These are phyloP conservation scores for Lactarius deliciosus DNA, from an alignment of 768 basidiomycete genomes.

Conservation along the genomic window DNA sequence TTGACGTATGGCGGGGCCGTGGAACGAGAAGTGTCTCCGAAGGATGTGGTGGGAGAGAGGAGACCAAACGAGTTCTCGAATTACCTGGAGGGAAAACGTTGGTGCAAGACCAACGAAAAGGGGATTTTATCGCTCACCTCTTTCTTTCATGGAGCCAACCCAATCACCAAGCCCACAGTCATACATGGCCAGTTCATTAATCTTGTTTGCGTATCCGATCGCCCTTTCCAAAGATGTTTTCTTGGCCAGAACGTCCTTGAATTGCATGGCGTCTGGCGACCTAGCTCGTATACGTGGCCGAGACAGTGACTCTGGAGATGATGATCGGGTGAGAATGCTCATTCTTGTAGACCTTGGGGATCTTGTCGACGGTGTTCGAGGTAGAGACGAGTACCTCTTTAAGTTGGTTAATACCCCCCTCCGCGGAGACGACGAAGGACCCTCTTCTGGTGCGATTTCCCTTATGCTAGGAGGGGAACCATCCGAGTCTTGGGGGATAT, in stretches of 20 bases:
- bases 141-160: constrained; percentile 55
- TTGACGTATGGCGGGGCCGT: constrained; percentile 66
- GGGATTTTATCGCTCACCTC: constrained; percentile 45
- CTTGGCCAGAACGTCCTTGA: constrained; percentile 57
- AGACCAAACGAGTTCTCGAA: constrained; percentile 22
- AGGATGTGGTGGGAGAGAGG: constrained; percentile 1
- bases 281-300: constrained; percentile 38
- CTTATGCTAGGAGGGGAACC: constrained; percentile 12
- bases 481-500: not conserved
- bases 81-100: constrained; percentile 13
- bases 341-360: constrained; percentile 24
- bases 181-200: constrained; percentile 73
- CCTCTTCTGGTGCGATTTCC: constrained; percentile 15
- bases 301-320: constrained; percentile 30
- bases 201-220: constrained; percentile 72
- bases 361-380: constrained; percentile 58
- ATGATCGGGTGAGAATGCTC: constrained; percentile 25
- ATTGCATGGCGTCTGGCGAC: constrained; percentile 70
- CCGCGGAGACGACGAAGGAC: constrained; percentile 23
- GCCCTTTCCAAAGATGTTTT: constrained; percentile 66
- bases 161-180: constrained; percentile 81
- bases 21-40: constrained; percentile 29
- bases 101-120: constrained; percentile 10
- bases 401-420: constrained; percentile 35
- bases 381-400: constrained; percentile 56